A percentile compares a stretch with the other conserved stretches of the same genome.
Conservation (phyloP, 169 alveolate genomes). For the Perkinsus chesapeaki region DNA sequence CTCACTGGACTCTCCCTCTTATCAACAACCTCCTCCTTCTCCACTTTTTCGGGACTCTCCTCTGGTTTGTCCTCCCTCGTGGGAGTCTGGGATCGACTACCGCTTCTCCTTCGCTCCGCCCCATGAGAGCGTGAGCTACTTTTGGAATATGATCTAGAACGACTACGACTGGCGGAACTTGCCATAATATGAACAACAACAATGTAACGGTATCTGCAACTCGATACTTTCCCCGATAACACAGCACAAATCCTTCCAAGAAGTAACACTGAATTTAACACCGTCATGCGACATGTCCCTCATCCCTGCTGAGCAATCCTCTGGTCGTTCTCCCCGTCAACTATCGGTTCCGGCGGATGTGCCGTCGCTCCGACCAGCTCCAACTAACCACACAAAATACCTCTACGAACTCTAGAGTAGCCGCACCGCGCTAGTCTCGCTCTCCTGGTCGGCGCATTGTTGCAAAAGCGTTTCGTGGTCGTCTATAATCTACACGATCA, state of each 20-base stretch:
- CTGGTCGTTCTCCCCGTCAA: not conserved
- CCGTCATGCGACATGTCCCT: not conserved
- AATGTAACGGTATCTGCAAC: not conserved
- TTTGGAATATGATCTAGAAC: not conserved
- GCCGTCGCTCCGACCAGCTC: not conserved
- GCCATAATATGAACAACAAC: not conserved
- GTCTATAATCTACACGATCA: not conserved
- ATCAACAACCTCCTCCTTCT: not conserved
- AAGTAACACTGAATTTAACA: not conserved
- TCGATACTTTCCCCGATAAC: not conserved
- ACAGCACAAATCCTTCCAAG: not conserved
- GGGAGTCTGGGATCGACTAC: not conserved
- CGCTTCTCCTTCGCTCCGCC: too few species aligned
- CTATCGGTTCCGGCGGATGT: not conserved
- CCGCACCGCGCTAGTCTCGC: not conserved
- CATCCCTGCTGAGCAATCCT: not conserved
- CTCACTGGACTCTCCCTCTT: not conserved
- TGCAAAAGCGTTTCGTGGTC: not conserved
- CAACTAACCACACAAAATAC: not conserved
- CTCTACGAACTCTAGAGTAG: not conserved
- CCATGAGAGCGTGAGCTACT: not conserved
- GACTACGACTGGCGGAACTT: constrained; percentile 1
- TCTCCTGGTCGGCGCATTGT: not conserved
- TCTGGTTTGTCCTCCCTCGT: not conserved
- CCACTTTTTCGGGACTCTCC: not conserved